Percentiles rank a stretch among this genome's conserved stretches.
phyloP scores from a whole-genome alignment of 129 eudicot species.

The Heracleum sosnowskyi region DNA sequence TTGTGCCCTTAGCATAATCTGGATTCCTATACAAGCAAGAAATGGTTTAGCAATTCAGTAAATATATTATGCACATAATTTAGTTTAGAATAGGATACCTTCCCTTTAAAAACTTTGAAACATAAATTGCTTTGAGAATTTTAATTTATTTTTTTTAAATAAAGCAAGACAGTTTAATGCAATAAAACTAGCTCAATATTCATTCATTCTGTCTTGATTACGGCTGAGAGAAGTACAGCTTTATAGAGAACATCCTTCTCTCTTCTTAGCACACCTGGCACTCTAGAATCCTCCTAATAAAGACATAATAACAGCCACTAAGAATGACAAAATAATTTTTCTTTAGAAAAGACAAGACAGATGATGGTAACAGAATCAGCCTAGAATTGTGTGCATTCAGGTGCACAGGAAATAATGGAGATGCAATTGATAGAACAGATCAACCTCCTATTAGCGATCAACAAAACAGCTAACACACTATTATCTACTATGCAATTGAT shows the following conservation, averaged over 20 bases:
- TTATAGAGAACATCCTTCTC: background rate
- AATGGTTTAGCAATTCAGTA: background rate
- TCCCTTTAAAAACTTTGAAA: background rate
- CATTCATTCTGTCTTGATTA: background rate
- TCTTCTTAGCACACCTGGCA: background rate
- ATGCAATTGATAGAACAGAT: background rate
- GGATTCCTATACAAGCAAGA: slow-evolving; percentile 45
- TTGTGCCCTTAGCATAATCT: slow-evolving; percentile 62
- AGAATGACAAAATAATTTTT: background rate
- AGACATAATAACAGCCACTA: background rate
- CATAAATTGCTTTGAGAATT: background rate
- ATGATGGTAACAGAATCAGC: background rate
- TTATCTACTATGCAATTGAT: no score
- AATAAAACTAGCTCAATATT: background rate
- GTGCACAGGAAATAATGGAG: background rate
- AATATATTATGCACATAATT: background rate
- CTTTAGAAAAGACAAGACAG: background rate
- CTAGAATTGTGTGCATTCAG: background rate
- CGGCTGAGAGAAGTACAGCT: background rate
- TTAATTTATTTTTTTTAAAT: background rate
- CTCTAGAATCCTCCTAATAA: background rate
- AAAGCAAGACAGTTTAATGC: background rate
- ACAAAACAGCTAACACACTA: no score
- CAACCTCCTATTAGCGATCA: no score
- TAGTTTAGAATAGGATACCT: background rate